Base-by-base conservation (phyloP, 2,329 filamentous ascomycete genomes). In the Tolypocladium pustulatum region DNA sequence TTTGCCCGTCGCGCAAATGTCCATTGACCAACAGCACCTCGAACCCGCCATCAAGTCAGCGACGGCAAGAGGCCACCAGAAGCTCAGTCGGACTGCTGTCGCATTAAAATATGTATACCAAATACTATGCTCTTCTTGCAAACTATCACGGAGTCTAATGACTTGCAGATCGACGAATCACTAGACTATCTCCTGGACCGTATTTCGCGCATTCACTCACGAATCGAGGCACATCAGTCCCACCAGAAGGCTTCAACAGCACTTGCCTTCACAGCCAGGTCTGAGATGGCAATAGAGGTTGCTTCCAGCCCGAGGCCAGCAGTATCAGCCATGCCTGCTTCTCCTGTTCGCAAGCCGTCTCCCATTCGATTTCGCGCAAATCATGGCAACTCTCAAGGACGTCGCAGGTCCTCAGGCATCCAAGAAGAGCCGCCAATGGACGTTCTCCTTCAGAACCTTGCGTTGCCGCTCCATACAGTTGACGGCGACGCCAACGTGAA, bases 1-100 rank as follows among this genome's bases (percentile, higher is more conserved):
- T 46, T 73, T 87, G 0, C 83, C 86, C 0, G 84, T 90, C 2
- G 82, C 86, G 8, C 83, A 88, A 61, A 90, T 90, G 83, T 83
- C 86, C 0, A 78, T 86, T 1, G 85, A 89, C 63, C 82, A 87
- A 64, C 84, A 88, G 66, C 80, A 86, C 63, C 75, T 87, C 6
- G 80, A 83, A 60, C 86, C 87, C 0, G 82, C 86, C 1, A 71
- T 83, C 7, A 71, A 73, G 58, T 72, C 75, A 0, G 67, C 80
- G 5, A 71, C 77, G 8, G 69, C 73, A 2, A 76, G 72, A 58
- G 77, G 75, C 55, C 74, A 75, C 0, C 72, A 77, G 41, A 75
- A 72, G 27, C 62, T 78, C n/a, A 69, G 69, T 12, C 75, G 76
- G 38, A 77, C 81, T 0, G 72, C 74, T 0, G 72, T 73, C 6